These are phyloP conservation scores for Hyphodiscus sp. DNA, from an alignment of 2,329 filamentous ascomycete genomes.

Conservation along the genomic window DNA sequence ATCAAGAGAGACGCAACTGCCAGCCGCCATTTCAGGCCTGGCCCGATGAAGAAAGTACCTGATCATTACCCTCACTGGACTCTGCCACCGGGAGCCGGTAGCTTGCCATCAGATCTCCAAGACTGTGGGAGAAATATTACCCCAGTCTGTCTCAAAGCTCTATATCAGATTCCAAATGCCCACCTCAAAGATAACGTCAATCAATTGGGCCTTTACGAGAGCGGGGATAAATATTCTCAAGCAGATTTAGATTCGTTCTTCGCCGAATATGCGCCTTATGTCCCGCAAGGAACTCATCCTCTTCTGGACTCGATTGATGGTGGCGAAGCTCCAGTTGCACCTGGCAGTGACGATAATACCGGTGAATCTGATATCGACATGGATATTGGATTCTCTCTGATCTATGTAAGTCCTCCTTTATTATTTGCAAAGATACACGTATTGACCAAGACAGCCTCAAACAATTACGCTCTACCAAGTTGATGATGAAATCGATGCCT, in stretches of 20 bases:
- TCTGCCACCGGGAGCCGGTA: slow-evolving; percentile 1
- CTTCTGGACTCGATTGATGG: slow-evolving; percentile 16
- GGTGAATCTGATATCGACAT: slow-evolving; percentile 22
- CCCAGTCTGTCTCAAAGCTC: slow-evolving; percentile 27
- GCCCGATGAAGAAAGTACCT: background rate
- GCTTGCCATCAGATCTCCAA: slow-evolving; percentile 8
- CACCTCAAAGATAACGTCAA: background rate
- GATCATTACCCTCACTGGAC: background rate
- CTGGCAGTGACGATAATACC: slow-evolving; percentile 5
- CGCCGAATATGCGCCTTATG: slow-evolving; percentile 8
- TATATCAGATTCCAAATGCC: slow-evolving; percentile 38
- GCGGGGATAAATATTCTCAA: slow-evolving; percentile 15
- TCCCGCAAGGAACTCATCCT: slow-evolving; percentile 17
- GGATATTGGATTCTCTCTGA: background rate
- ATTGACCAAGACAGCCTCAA: slow-evolving; percentile 20
- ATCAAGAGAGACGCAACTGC: no score
- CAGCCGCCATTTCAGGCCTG: background rate
- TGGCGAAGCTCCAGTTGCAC: slow-evolving; percentile 10
- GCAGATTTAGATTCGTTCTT: slow-evolving; percentile 15
- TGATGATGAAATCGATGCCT: slow-evolving; percentile 17
- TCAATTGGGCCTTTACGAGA: slow-evolving; percentile 13
- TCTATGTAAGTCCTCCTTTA: background rate
- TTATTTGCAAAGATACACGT: background rate
- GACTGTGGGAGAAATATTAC: slow-evolving; percentile 29
- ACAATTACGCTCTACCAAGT: slow-evolving; percentile 24